phyloP scores from a whole-genome alignment of 768 basidiomycete species.

The Tulasnella sp. region DNA sequence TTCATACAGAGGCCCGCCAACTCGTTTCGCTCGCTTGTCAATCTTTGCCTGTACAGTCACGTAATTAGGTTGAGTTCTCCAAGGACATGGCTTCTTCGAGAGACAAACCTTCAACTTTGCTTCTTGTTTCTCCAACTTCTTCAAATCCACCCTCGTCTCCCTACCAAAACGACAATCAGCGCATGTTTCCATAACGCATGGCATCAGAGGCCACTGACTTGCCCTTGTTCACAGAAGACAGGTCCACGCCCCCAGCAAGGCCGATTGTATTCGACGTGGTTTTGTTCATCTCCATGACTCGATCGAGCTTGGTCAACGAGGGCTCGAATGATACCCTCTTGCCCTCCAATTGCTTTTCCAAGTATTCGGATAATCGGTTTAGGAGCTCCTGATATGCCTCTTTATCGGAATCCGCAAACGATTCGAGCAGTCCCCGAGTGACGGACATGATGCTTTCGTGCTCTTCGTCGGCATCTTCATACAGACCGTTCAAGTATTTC shows the following conservation, averaged over 20 bases:
- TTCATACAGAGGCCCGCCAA: conserved; percentile 62
- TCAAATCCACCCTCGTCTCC: conserved; percentile 89
- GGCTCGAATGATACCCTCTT: conserved; percentile 1
- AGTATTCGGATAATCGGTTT: conserved; percentile 34
- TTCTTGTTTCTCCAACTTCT: conserved; percentile 93
- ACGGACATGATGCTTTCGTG: conserved; percentile 67
- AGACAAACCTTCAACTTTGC: conserved; percentile 70
- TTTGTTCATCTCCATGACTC: conserved; percentile 82
- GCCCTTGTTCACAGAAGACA: conserved; percentile 88
- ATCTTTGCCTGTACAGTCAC: conserved; percentile 66
- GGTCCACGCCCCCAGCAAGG: conserved; percentile 69
- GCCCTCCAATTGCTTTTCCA: conserved; percentile 10
- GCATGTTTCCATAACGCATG: conserved; percentile 1
- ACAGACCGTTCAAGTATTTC: conserved; percentile 74
- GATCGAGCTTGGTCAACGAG: conserved; percentile 40
- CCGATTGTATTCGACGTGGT: conserved; percentile 65
- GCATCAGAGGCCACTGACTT: conserved; percentile 46
- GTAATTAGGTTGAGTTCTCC: background rate
- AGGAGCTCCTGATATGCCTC: conserved; percentile 57
- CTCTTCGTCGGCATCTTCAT: conserved; percentile 80
- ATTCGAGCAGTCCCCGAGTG: conserved; percentile 59
- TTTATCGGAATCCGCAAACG: conserved; percentile 45
- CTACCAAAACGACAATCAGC: conserved; percentile 15
- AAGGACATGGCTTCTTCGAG: background rate
- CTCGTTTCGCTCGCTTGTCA: conserved; percentile 77